Percentiles rank a stretch among this genome's conserved stretches.
Conservation (phyloP, 2,329 filamentous ascomycete species). For the Phoma sp. region DNA sequence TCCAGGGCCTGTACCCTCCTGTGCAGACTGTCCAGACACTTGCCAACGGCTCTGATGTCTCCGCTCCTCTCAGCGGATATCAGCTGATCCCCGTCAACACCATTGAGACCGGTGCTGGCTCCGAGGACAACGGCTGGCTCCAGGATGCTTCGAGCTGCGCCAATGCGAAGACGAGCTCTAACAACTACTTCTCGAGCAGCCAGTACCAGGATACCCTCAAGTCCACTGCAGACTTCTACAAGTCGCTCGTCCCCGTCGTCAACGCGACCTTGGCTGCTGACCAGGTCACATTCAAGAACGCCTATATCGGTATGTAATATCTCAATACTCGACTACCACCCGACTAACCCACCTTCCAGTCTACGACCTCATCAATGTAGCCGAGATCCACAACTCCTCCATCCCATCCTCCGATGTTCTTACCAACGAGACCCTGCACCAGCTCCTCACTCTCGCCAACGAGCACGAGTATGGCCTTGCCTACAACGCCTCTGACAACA, state of each 20-base stretch:
- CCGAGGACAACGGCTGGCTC: slow-evolving; percentile 63
- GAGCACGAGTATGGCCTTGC: slow-evolving; percentile 82
- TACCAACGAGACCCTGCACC: slow-evolving; percentile 65
- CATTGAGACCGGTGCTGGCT: slow-evolving; percentile 64
- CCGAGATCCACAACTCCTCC: slow-evolving; percentile 65
- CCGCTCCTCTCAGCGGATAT: slow-evolving; percentile 76
- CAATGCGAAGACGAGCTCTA: slow-evolving; percentile 63
- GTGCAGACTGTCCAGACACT: slow-evolving; percentile 65
- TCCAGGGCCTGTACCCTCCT: slow-evolving; percentile 87
- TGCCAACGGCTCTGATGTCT: slow-evolving; percentile 70
- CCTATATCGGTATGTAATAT: slow-evolving; percentile 62
- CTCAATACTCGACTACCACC: neutral
- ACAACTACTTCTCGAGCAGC: slow-evolving; percentile 61
- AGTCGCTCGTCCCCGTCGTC: slow-evolving; percentile 58
- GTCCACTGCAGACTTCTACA: slow-evolving; percentile 62
- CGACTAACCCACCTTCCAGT: slow-evolving; percentile 40
- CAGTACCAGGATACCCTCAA: slow-evolving; percentile 57
- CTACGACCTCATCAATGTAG: slow-evolving; percentile 69
- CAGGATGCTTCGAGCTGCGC: slow-evolving; percentile 63
- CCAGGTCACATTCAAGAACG: slow-evolving; percentile 64
- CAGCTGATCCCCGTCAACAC: slow-evolving; percentile 80
- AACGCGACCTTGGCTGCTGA: slow-evolving; percentile 57
- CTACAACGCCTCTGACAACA: slow-evolving; percentile 68
- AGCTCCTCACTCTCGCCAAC: slow-evolving; percentile 76
- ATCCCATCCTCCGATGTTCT: slow-evolving; percentile 64